A percentile compares a stretch with the other conserved stretches of the same genome.
phyloP scores from a whole-genome alignment of 371 early-diverging fungal genomes.

The Mortierella sp. region DNA sequence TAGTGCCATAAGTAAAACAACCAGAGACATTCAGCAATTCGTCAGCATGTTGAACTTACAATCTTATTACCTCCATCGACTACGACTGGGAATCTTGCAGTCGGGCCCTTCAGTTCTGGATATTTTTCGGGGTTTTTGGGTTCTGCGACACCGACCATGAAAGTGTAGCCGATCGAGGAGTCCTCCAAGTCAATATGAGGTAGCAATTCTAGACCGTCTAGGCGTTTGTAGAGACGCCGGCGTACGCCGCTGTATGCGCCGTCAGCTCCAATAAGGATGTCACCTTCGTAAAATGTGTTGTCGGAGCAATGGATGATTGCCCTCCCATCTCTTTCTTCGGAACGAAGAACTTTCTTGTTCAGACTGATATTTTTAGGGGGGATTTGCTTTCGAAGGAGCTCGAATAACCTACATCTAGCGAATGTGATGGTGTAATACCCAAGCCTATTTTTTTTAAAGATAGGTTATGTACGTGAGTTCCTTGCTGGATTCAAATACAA shows the following conservation, averaged over 20 bases:
- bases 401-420: slow-evolving; percentile 8
- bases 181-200: slow-evolving; percentile 6
- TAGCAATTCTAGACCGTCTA: slow-evolving; percentile 6
- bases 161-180: slow-evolving; percentile 3
- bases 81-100: not conserved
- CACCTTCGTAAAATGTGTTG: slow-evolving; percentile 12
- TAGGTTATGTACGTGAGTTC: too few relatives aligned
- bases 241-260: slow-evolving; percentile 29
- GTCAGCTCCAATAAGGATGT: slow-evolving; percentile 26
- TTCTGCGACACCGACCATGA: slow-evolving; percentile 10
- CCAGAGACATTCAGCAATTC: not conserved
- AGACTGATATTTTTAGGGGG: slow-evolving; percentile 15
- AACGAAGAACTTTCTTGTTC: slow-evolving; percentile 16
- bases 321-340: slow-evolving; percentile 4
- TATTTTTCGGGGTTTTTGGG: slow-evolving; percentile 8
- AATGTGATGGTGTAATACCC: not conserved
- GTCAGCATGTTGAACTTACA: not conserved
- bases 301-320: slow-evolving; percentile 19
- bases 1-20: not conserved
- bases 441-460: not conserved
- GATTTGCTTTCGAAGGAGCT: slow-evolving; percentile 12
- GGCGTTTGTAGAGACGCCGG: slow-evolving; percentile 14
- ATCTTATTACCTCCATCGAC: slow-evolving; percentile 5
- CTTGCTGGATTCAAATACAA: too few relatives aligned
- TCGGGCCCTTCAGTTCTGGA: slow-evolving; percentile 3